phyloP scores from a whole-genome alignment of 495 filamentous ascomycete species.

The Clavariopsis aquatica region DNA sequence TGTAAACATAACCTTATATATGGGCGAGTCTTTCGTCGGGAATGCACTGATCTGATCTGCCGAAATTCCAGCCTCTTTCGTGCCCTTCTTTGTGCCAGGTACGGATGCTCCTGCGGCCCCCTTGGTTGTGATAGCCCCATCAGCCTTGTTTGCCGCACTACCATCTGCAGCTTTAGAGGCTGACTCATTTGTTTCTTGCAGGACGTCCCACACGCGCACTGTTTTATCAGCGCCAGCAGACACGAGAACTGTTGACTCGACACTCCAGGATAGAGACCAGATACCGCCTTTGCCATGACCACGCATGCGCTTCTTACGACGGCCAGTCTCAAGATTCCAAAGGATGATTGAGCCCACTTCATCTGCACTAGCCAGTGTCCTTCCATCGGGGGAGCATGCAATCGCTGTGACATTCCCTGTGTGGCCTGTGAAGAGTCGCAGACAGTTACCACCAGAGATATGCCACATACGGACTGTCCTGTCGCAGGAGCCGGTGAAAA shows the following conservation, averaged over 20 bases:
- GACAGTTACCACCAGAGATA: constrained; percentile 77
- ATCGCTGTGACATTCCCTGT: constrained; percentile 78
- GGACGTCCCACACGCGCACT: constrained; percentile 83
- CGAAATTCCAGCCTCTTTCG: constrained; percentile 86
- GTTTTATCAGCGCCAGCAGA: constrained; percentile 91
- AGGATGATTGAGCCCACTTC: constrained; percentile 81
- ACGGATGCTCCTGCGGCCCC: constrained; percentile 39
- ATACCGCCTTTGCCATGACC: constrained; percentile 93
- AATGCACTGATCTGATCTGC: constrained; percentile 92
- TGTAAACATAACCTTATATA: constrained; percentile 91
- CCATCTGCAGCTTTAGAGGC: constrained; percentile 24
- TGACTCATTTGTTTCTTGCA: constrained; percentile 37
- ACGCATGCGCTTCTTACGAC: constrained; percentile 83
- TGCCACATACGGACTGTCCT: constrained; percentile 97
- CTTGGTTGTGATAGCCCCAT: constrained; percentile 41
- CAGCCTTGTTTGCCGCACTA: neutral
- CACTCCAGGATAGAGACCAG: constrained; percentile 86
- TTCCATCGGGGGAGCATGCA: constrained; percentile 82
- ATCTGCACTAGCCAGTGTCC: constrained; percentile 84
- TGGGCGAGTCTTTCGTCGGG: constrained; percentile 91
- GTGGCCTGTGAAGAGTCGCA: constrained; percentile 91
- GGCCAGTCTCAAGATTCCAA: constrained; percentile 85
- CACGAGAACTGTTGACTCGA: constrained; percentile 82
- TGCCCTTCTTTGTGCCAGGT: constrained; percentile 69
- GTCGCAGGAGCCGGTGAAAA: constrained; percentile 88